Base-by-base conservation (phyloP, 768 basidiomycete genomes). In the Solioccasus polychromus region DNA sequence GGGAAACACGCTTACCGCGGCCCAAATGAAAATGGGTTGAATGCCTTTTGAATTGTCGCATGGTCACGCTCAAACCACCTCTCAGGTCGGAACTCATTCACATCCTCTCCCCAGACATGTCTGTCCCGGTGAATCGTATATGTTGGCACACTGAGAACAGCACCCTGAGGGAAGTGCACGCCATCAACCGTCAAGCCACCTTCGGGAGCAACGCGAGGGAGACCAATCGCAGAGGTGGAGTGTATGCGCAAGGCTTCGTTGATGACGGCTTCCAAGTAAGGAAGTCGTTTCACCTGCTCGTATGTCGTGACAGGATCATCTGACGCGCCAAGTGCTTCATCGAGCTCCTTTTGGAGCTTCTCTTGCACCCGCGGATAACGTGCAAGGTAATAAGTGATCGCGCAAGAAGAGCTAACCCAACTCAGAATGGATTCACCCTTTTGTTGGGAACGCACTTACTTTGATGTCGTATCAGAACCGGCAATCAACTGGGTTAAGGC, bases 401-500 rank as follows among this genome's bases (percentile, higher is more conserved):
- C 92, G 55, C 90, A 92, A 5, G 88, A 88, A 15, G 91, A 92
- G 70, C 89, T 92, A 47, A 25, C 28, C 24, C 23, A 42, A 22
- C 30, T 55, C 19, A 44, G 44, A 25, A 28, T 32, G 40, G 32
- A 30, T 18, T 9, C 20, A 22, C 24, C n/a, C 25, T 22, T 26
- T 34, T 20, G 22, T 24, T 4, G 12, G 12, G 8, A 38, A 36
- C 17, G 30, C 29, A 34, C 83, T 49, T 54, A 90, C 88, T 95
- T 96, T 36, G 92, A 92, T 0, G 93, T 95, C 1, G 92, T 96
- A 58, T 96, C 92, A 4, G 85, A 88, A 2, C 92, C 92, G 6
- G 90, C 90, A 52, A 93, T 92, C 15, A 93, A 75, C 38, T 92
- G 79, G 1, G 91, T 92, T 17, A 89, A 66, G 35, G 87, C 85